Evolutionary conservation across 306 rosid species (phyloP), one percentile per base, ranked within the genome.

Genomic region (Sophora flavescens): DNA sequence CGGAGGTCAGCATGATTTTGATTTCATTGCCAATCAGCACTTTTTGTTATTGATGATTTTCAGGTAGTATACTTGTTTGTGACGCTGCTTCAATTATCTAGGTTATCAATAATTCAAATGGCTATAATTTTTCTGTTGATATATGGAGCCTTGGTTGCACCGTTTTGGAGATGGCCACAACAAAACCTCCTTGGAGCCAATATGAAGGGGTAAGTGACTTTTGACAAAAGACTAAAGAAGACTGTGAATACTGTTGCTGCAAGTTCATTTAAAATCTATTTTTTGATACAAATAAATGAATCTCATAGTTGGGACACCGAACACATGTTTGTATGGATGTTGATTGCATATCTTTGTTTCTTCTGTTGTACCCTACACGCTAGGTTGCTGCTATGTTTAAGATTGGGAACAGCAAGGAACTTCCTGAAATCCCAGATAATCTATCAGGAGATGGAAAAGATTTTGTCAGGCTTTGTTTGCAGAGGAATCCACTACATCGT

Each of bases 141-240:
- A 89, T 93, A 61, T 93, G 98, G 97, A 93, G 98, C 81, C 91
- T 93, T 59, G 98, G 98, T 69, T 93, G 98, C 85, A 93, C 98
- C 30, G 97, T 93, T 77, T 83, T 93, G 86, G 98, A 93, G 85
- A 93, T 93, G 98, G 96, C 97, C 18, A 93, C 94, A 1, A 79
- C 97, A 71, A 91, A 90, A 76, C 98, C 98, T 35, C 98, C 98
- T 65, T 93, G 98, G 98, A 87, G 96, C 82, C 96, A 93, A 79
- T 88, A 84, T 68, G 98, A 93, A 89, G 96, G 98, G 89, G 98
- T 93, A 72, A 86, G 88, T 83, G 77, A 67, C 38, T 59, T 75
- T 63, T 56, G 67, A 57, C 39, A 63, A 53, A 33, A 28, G 66
- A 52, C 67, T 78, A 18, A 65, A 50, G 6, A 64, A 30, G 35